These are phyloP conservation scores for Candida dendrica DNA, from an alignment of 805 yeast species.

Conservation along the genomic window DNA sequence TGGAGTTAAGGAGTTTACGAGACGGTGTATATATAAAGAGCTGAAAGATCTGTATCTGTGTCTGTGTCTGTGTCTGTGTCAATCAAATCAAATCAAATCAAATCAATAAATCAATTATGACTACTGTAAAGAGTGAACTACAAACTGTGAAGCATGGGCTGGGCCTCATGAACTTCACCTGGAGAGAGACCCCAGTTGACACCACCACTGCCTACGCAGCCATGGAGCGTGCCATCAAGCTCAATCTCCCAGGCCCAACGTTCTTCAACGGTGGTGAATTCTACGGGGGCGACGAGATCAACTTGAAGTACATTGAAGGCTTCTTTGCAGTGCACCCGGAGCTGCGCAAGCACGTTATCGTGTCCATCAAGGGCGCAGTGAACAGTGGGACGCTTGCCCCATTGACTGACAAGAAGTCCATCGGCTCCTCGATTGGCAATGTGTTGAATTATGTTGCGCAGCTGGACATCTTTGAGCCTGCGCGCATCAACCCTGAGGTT, in stretches of 20 bases:
- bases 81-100: too few relatives aligned
- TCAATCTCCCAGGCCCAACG: slow-evolving; percentile 32
- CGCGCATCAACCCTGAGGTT: slow-evolving; percentile 55
- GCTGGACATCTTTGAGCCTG: slow-evolving; percentile 60
- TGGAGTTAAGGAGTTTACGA: too few relatives aligned
- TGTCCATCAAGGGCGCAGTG: slow-evolving; percentile 66
- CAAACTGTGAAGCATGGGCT: slow-evolving; percentile 35
- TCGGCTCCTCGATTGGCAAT: slow-evolving; percentile 41
- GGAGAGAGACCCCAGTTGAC: slow-evolving; percentile 53
- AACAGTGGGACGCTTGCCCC: slow-evolving; percentile 35
- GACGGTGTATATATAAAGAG: too few relatives aligned
- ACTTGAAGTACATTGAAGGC: slow-evolving; percentile 47
- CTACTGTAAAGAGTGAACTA: not conserved
- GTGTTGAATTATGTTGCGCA: slow-evolving; percentile 32
- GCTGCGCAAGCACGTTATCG: slow-evolving; percentile 43
- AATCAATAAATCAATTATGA: too few relatives aligned
- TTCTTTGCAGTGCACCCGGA: slow-evolving; percentile 57
- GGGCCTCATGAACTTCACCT: slow-evolving; percentile 80
- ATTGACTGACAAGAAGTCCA: slow-evolving; percentile 39
- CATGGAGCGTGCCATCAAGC: slow-evolving; percentile 43
- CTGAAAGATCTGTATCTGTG: too few relatives aligned
- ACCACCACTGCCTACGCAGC: slow-evolving; percentile 45
- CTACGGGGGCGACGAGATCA: slow-evolving; percentile 51
- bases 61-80: too few relatives aligned
- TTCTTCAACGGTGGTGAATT: slow-evolving; percentile 74